Percentiles rank a stretch among this genome's conserved stretches.
phyloP scores from a whole-genome alignment of 345 rosid genomes.

The Pugionium cornutum region DNA sequence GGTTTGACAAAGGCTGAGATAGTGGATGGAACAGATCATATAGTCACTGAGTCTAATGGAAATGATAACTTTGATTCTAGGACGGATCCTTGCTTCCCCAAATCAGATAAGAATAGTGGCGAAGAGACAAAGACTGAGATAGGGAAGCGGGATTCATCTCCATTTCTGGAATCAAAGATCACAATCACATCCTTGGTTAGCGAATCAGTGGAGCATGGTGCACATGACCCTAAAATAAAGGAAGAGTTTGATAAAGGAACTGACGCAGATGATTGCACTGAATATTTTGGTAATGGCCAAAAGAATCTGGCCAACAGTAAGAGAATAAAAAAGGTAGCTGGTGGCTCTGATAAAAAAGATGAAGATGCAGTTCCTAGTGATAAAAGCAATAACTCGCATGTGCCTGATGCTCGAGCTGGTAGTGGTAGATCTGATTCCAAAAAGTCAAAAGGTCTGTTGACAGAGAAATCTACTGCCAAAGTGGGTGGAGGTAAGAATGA shows the following conservation, averaged over 20 bases:
- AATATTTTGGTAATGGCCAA: slow-evolving; percentile 44
- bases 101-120: slow-evolving; percentile 42
- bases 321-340: slow-evolving; percentile 42
- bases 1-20: slow-evolving; percentile 47
- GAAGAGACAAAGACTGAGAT: slow-evolving; percentile 52
- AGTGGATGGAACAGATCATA: slow-evolving; percentile 35
- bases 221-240: slow-evolving; percentile 38
- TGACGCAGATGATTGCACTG: slow-evolving; percentile 34
- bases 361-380: slow-evolving; percentile 44
- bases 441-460: slow-evolving; percentile 42
- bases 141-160: slow-evolving; percentile 44
- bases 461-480: slow-evolving; percentile 44
- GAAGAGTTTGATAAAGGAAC: slow-evolving; percentile 43
- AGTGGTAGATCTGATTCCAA: slow-evolving; percentile 40
- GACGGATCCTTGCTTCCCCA: slow-evolving; percentile 42
- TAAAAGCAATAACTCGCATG: slow-evolving; percentile 32
- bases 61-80: slow-evolving; percentile 43
- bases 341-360: slow-evolving; percentile 38
- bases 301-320: slow-evolving; percentile 46
- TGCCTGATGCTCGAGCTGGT: slow-evolving; percentile 37
- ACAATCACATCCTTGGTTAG: slow-evolving; percentile 43
- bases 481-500: slow-evolving; percentile 37
- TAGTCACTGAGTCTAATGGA: slow-evolving; percentile 44
- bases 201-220: slow-evolving; percentile 38
- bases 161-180: slow-evolving; percentile 45